Conservation (phyloP, 78 protist genomes). For the Dictyostelium firmibasis region DNA sequence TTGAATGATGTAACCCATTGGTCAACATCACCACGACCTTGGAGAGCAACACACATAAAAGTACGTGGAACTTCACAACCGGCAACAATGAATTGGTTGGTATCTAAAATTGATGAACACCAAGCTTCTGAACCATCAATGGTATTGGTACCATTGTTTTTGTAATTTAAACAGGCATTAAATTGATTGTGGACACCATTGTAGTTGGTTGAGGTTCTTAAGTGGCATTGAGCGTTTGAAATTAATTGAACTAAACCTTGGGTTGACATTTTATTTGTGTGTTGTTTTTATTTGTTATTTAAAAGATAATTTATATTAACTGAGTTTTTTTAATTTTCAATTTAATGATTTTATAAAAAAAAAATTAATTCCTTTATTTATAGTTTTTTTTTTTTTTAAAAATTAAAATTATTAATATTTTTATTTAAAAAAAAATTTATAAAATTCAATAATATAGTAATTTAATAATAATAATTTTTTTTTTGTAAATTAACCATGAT, state of each 20-base stretch:
- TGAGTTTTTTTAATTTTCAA: neutral
- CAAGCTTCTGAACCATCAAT: conserved; percentile 6
- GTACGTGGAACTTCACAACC: conserved; percentile 12
- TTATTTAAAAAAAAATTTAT: too few species aligned
- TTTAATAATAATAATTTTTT: too few species aligned
- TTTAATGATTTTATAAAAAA: neutral
- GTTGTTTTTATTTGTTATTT: neutral
- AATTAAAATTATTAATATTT: too few species aligned
- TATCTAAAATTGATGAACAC: neutral
- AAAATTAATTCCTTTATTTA: too few species aligned
- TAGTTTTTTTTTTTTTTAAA: too few species aligned
- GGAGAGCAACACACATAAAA: neutral
- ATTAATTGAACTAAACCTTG: neutral
- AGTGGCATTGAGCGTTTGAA: neutral
- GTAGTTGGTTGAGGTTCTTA: neutral
- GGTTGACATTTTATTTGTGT: neutral
- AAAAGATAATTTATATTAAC: neutral
- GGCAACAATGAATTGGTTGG: neutral
- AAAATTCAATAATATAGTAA: too few species aligned
- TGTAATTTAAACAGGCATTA: neutral
- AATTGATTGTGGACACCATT: conserved; percentile 1
- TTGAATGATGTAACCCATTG: conserved; percentile 32
- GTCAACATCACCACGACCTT: conserved; percentile 53
- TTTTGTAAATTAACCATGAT: too few species aligned
- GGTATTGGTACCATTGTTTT: neutral